Evolutionary conservation across 2,329 filamentous ascomycete genomes (phyloP).

Genomic region (Aschersonia sp.): DNA sequence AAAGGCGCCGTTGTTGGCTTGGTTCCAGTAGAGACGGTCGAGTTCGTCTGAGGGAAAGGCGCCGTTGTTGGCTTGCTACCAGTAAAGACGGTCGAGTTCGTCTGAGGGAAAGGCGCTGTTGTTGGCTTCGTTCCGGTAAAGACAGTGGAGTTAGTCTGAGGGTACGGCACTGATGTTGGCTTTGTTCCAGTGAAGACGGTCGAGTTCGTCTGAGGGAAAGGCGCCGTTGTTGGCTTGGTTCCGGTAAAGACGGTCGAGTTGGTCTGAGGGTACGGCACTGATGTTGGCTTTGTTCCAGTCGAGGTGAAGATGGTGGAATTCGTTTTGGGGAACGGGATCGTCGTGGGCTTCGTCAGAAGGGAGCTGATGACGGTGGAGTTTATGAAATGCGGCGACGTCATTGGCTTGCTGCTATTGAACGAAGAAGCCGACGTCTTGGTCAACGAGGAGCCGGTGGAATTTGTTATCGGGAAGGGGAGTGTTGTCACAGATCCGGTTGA

Average conservation of each 20-base stretch:
- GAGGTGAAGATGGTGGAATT: not conserved
- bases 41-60: not conserved
- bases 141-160: not conserved
- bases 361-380: too few relatives aligned
- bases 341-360: too few relatives aligned
- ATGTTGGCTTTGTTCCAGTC: not conserved
- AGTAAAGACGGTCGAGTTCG: not conserved
- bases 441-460: too few relatives aligned
- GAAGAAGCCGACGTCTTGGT: not conserved
- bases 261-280: not conserved
- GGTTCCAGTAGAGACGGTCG: not conserved
- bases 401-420: not conserved
- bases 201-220: not conserved
- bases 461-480: too few relatives aligned
- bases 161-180: not conserved
- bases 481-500: too few relatives aligned
- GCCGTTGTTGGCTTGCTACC: not conserved
- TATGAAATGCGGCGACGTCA: too few relatives aligned
- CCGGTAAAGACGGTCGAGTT: not conserved
- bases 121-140: not conserved
- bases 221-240: not conserved
- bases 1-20: not conserved
- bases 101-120: not conserved
- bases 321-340: not conserved
- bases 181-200: not conserved